These are phyloP conservation scores for Rhodomyrtus psidioides DNA, from an alignment of 441 rosid genomes.

Conservation along the genomic window DNA sequence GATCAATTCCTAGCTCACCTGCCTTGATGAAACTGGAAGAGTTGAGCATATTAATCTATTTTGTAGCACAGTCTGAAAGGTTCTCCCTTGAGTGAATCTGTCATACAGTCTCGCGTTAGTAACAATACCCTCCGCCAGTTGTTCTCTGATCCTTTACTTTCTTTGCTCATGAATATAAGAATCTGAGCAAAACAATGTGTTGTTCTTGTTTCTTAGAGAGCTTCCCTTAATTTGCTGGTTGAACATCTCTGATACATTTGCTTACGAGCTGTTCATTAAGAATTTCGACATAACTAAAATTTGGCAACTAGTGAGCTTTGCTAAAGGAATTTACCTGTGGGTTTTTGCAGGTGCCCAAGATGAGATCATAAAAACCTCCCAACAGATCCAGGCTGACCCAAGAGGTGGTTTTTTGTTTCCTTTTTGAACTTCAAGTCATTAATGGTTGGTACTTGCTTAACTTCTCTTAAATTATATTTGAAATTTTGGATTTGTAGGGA, in stretches of 20 bases:
- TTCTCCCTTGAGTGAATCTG: not conserved
- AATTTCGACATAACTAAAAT: not conserved
- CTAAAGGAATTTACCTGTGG: not conserved
- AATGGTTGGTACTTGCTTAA: not conserved
- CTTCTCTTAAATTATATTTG: not conserved
- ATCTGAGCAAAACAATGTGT: not conserved
- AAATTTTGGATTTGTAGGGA: not conserved
- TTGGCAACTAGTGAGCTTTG: not conserved
- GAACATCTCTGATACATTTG: not conserved
- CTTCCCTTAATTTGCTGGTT: not conserved
- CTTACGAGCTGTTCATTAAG: not conserved
- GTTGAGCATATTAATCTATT: not conserved
- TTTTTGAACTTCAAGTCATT: not conserved
- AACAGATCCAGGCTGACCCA: conserved; percentile 31
- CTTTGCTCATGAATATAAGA: not conserved
- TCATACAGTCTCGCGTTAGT: not conserved
- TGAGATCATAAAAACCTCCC: conserved; percentile 15
- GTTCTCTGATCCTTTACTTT: not conserved
- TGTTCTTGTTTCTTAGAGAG: not conserved
- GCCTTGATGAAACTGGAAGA: not conserved
- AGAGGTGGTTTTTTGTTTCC: conserved; percentile 33
- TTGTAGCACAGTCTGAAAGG: not conserved
- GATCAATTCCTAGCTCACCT: not conserved
- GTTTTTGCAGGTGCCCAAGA: conserved; percentile 32
- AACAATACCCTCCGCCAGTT: not conserved